Evolutionary conservation across 495 filamentous ascomycete genomes (phyloP), one percentile per base, ranked within the genome.

Genomic region (Sporormia fimetaria): DNA sequence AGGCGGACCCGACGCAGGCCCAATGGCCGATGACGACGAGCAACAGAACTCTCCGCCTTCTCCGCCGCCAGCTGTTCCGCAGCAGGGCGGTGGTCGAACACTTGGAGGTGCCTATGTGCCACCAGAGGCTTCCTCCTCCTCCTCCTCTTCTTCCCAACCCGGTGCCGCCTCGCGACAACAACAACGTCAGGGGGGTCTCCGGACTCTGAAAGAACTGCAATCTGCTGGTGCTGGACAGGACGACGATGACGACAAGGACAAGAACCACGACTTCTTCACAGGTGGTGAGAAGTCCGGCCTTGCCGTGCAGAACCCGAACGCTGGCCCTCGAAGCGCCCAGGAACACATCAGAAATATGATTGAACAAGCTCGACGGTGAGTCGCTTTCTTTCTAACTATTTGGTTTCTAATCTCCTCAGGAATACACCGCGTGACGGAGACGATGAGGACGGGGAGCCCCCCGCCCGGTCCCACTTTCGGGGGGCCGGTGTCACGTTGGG

Each of bases 201-300:
- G 73, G 25, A 79, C 76, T 0, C 48, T 81, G 24, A 60, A 65
- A 21, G 78, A 76, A 3, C 40, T 81, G 5, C 63, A 68, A 29
- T 54, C 57, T 6, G 54, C 63, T 28, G 64, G 65, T 24, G 41
- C 27, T 2, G 33, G 66, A 6, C 64, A 75, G 20, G 72, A 76
- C 12, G 71, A 78, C 3, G 65, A 70, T 21, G 69, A 75, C 3
- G 69, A 80, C 28, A 74, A 78, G 22, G 72, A 76, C 17, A 67
- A 69, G 23, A 74, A 79, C 5, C 75, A 84, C 40, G 84, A 95
- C 57, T 71, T 94, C 33, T 98, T 92, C 58, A 81, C 90, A 6
- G 90, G 90, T 36, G 90, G 90, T 31, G 90, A 94, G 67, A 98
- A 98, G 64, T 94, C 87, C 16, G 92, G 87, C 4, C 63, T 96